Percentiles rank a stretch among this genome's conserved stretches.
Evolutionary conservation across 148 eudicot genomes (phyloP).

Genomic region (Nepenthes mirabilis): DNA sequence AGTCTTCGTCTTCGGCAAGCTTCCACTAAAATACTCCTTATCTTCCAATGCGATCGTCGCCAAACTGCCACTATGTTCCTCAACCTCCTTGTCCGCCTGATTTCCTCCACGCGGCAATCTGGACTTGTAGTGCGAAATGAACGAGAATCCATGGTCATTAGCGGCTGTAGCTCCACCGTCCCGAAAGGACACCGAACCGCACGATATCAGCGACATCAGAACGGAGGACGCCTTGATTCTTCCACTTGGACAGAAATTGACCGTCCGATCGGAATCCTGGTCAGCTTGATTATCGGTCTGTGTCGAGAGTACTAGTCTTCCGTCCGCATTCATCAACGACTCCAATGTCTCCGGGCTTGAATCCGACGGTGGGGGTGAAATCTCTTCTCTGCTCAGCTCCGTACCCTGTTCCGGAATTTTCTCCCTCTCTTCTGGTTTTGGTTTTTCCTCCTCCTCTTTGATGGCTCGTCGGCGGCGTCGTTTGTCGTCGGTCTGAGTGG

Average conservation of each 20-base stretch:
- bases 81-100: slow-evolving; percentile 29
- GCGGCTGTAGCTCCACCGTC: slow-evolving; percentile 46
- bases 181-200: slow-evolving; percentile 71
- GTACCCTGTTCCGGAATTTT: slow-evolving; percentile 11
- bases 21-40: slow-evolving; percentile 32
- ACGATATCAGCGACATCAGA: slow-evolving; percentile 65
- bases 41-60: slow-evolving; percentile 38
- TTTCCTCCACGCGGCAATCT: slow-evolving; percentile 59
- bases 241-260: slow-evolving; percentile 26
- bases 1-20: slow-evolving; percentile 17
- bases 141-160: slow-evolving; percentile 39
- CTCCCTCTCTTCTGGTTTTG: slow-evolving; percentile 3
- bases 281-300: slow-evolving; percentile 2
- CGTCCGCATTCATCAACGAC: slow-evolving; percentile 68
- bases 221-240: slow-evolving; percentile 58
- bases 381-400: slow-evolving; percentile 49
- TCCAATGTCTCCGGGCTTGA: slow-evolving; percentile 87
- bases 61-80: slow-evolving; percentile 11
- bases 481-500: slow-evolving; percentile 81
- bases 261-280: slow-evolving; percentile 16
- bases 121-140: slow-evolving; percentile 44
- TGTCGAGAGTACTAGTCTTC: slow-evolving; percentile 18
- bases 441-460: slow-evolving; percentile 20
- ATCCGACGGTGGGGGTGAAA: slow-evolving; percentile 96
- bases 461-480: slow-evolving; percentile 38